These are phyloP conservation scores for Russula vinacea DNA, from an alignment of 768 basidiomycete genomes.

Conservation along the genomic window DNA sequence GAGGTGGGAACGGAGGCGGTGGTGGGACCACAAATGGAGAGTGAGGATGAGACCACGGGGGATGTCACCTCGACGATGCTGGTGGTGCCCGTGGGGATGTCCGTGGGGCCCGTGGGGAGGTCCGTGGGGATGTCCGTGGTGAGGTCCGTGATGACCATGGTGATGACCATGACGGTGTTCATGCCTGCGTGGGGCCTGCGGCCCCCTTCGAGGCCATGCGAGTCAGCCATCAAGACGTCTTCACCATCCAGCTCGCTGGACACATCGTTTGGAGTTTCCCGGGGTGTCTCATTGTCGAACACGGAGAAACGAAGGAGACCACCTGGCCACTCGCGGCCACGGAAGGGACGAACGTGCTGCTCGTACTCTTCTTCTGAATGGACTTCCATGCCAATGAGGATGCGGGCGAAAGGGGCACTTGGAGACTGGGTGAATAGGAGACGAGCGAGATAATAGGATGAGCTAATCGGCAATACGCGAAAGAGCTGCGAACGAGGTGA, in stretches of 20 bases:
- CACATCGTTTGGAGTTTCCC: conserved; percentile 8
- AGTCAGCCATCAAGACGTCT: conserved; percentile 1
- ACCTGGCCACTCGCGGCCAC: conserved; percentile 51
- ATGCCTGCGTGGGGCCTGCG: conserved; percentile 13
- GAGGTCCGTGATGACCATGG: neutral
- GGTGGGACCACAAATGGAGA: conserved; percentile 18
- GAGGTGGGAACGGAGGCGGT: conserved; percentile 14
- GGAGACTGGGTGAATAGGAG: conserved; percentile 64
- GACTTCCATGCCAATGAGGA: conserved; percentile 61
- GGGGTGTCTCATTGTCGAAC: conserved; percentile 50
- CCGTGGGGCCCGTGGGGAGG: too few species aligned
- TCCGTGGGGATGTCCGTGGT: conserved; percentile 15
- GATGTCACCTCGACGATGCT: conserved; percentile 11
- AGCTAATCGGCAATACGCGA: conserved; percentile 63
- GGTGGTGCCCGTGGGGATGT: conserved; percentile 3
- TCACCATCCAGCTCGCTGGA: conserved; percentile 4
- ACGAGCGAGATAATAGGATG: conserved; percentile 59
- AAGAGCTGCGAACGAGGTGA: conserved; percentile 49
- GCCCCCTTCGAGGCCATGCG: neutral
- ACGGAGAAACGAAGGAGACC: conserved; percentile 63
- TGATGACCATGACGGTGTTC: conserved; percentile 20
- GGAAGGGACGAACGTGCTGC: conserved; percentile 48
- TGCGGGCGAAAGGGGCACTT: conserved; percentile 49
- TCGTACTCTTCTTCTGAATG: conserved; percentile 58
- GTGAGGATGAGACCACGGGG: conserved; percentile 22